Evolutionary conservation across 306 rosid genomes (phyloP).

Genomic region (Purshia tridentata): DNA sequence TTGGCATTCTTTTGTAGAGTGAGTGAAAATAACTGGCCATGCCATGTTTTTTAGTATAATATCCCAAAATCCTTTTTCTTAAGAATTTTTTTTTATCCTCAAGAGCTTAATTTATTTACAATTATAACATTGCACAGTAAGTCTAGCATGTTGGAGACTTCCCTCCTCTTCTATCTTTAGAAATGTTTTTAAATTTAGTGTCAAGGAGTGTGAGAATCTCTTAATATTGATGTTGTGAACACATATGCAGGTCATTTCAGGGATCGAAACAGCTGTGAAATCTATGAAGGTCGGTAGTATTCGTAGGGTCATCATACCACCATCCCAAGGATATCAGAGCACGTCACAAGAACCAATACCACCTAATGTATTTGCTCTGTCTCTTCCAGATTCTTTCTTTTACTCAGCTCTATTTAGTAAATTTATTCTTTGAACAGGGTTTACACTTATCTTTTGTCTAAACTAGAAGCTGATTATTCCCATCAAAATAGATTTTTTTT

Average conservation of each 20-base stretch:
- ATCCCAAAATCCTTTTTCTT: background rate
- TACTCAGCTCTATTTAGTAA: slow-evolving; percentile 10
- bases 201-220: slow-evolving; percentile 2
- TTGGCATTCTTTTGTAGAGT: no score
- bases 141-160: background rate
- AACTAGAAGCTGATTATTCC: background rate
- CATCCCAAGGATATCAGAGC: slow-evolving; percentile 87
- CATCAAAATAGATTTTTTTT: background rate
- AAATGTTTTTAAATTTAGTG: background rate
- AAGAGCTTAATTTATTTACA: background rate
- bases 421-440: background rate
- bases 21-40: background rate
- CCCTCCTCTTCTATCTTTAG: background rate
- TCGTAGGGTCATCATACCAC: slow-evolving; percentile 79
- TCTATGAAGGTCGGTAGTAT: slow-evolving; percentile 88
- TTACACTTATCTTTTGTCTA: background rate
- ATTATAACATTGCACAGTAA: background rate
- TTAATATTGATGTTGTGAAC: slow-evolving; percentile 1
- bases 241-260: slow-evolving; percentile 65
- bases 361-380: slow-evolving; percentile 60
- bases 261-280: slow-evolving; percentile 76
- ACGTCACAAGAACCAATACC: slow-evolving; percentile 90
- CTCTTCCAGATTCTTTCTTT: slow-evolving; percentile 16
- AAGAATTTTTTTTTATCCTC: no score
- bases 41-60: background rate